A percentile compares a stretch with the other conserved stretches of the same genome.
phyloP scores from a whole-genome alignment of 2,329 filamentous ascomycete species.

The Chaetomium globosum region DNA sequence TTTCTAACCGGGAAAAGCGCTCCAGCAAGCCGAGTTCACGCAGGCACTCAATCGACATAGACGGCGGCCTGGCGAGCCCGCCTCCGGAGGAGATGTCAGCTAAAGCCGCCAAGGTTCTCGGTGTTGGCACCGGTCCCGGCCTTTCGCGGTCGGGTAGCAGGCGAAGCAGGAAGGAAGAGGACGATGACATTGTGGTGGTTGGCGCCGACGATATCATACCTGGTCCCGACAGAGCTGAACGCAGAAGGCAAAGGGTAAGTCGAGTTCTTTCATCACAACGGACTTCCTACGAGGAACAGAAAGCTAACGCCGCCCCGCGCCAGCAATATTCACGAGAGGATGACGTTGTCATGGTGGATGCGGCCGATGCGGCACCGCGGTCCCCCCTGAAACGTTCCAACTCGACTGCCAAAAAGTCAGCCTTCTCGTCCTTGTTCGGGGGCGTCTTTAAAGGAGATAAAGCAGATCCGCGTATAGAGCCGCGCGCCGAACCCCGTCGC shows the following conservation, averaged over 20 bases:
- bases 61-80: conserved; percentile 67
- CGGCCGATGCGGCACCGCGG: conserved; percentile 47
- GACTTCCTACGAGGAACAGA: conserved; percentile 12
- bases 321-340: conserved; percentile 68
- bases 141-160: conserved; percentile 43
- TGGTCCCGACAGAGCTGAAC: conserved; percentile 52
- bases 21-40: conserved; percentile 63
- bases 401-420: conserved; percentile 63
- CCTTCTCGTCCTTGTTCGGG: conserved; percentile 64
- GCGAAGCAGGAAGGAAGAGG: conserved; percentile 50
- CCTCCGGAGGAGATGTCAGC: conserved; percentile 71
- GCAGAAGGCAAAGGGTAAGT: conserved; percentile 51
- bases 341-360: conserved; percentile 62
- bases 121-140: conserved; percentile 47
- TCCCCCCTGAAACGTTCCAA: conserved; percentile 62
- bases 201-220: conserved; percentile 46
- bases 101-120: conserved; percentile 78
- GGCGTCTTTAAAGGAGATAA: conserved; percentile 54
- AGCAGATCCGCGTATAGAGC: conserved; percentile 44
- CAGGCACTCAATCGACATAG: conserved; percentile 68
- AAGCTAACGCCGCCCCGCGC: conserved; percentile 50
- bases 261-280: conserved; percentile 11
- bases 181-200: conserved; percentile 54
- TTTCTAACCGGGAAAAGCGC: conserved; percentile 68
- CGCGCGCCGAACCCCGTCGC: conserved; percentile 51